Evolutionary conservation across 1,139 yeast genomes (phyloP).

Genomic region (Entelexis paramagnoliae): DNA sequence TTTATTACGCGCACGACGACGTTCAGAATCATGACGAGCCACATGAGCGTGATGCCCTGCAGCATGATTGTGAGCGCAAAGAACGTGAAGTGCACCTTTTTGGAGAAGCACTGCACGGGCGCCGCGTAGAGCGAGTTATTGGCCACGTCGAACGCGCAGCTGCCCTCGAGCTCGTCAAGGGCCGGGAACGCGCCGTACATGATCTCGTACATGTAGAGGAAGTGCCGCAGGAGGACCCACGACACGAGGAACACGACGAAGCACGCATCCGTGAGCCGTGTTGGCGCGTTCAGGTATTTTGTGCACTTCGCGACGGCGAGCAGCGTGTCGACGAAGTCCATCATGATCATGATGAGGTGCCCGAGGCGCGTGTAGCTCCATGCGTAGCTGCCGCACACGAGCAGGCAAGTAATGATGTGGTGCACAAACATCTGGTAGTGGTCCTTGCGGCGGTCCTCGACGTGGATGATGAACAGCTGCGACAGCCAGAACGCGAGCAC

Average conservation of each 20-base stretch:
- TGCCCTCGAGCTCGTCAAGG: constrained; percentile 23
- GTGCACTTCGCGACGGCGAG: constrained; percentile 66
- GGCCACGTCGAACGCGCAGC: constrained; percentile 26
- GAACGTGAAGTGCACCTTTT: constrained; percentile 42
- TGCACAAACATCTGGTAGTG: constrained; percentile 79
- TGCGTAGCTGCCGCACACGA: constrained; percentile 63
- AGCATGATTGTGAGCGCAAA: constrained; percentile 51
- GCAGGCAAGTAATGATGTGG: constrained; percentile 65
- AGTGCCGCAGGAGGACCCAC: constrained; percentile 70
- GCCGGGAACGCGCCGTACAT: constrained; percentile 29
- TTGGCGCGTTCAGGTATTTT: constrained; percentile 55
- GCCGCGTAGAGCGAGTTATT: constrained; percentile 20
- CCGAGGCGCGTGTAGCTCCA: constrained; percentile 70
- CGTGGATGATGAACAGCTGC: constrained; percentile 62
- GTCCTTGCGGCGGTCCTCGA: constrained; percentile 75
- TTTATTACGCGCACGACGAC: constrained; percentile 60
- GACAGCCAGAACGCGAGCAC: constrained; percentile 73
- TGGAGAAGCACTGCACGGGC: constrained; percentile 51
- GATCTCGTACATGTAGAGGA: constrained; percentile 57
- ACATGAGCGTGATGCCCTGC: constrained; percentile 54
- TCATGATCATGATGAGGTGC: constrained; percentile 60
- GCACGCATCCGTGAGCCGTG: constrained; percentile 50
- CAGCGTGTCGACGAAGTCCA: constrained; percentile 75
- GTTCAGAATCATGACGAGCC: constrained; percentile 65
- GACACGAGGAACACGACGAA: constrained; percentile 55